Base-by-base conservation (phyloP, 768 basidiomycete species). In the Naganishia randhawae region DNA sequence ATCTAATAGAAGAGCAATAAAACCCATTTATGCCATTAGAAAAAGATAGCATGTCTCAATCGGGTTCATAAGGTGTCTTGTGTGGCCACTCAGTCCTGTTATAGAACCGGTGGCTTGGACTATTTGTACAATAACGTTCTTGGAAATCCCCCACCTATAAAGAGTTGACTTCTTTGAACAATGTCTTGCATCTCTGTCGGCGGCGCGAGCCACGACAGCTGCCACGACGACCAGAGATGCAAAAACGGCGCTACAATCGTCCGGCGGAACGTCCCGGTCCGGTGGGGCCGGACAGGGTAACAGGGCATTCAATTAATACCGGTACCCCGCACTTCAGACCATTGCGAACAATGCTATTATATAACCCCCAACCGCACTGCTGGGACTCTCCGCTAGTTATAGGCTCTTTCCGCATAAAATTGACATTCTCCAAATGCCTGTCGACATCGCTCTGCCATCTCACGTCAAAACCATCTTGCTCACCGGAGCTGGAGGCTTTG, bases 401-500 rank as follows among this genome's bases (percentile, higher is more conserved):
- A 7, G n/a, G 10, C 27, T 62, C 57, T 13, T 27, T 19, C 10
- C 55, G 51, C 14, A 7, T n/a, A 6, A 14, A 48, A 48, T 22
- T 2, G n/a, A 37, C 55, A 39, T 10, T n/a, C 42, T 51, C 39
- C 69, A 53, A 55, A 73, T 73, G 70, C 65, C 73, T 39, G 76
- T 74, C 45, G 73, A 73, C 14, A 71, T 78, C 70, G 72, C 74
- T 57, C 69, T 80, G 19, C 79, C 79, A 16, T n/a, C 66, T 7
- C 72, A 75, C 67, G 70, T 80, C 73, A 72, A 78, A 73, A 78
- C 78, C 14, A 69, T 78, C 65, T 71, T 80, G 19, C 73, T 80
- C 65, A 78, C 79, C 55, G 79, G 79, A 17, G 79, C 79, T 19
- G 78, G 77, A 10, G 79, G 79, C 9, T 80, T 78, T 57, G 77